A percentile compares a stretch with the other conserved stretches of the same genome.
These are phyloP conservation scores for Saxophila tyrrhenica DNA, from an alignment of 495 filamentous ascomycete species.

Conservation along the genomic window DNA sequence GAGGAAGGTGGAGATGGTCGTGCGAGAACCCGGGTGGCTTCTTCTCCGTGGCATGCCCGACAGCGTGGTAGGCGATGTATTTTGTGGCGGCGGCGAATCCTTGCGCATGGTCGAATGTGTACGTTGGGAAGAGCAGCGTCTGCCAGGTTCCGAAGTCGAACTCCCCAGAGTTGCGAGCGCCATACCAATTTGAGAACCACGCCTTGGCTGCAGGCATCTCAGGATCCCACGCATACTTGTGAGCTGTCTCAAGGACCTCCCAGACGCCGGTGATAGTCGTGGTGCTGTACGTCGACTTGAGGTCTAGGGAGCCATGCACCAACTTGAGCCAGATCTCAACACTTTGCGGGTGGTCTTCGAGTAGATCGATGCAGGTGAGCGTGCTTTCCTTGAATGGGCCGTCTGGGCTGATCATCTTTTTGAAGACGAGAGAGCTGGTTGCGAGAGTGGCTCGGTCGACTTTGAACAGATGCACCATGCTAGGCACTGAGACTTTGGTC, in stretches of 20 bases:
- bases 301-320: slow-evolving; percentile 1
- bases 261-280: slow-evolving; percentile 8
- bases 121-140: slow-evolving; percentile 4
- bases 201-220: neutral
- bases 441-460: slow-evolving; percentile 3
- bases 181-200: slow-evolving; percentile 12
- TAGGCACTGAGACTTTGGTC: neutral
- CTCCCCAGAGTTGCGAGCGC: neutral
- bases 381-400: slow-evolving; percentile 1
- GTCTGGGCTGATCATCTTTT: neutral
- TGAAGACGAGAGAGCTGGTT: neutral
- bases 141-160: neutral
- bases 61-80: slow-evolving; percentile 10
- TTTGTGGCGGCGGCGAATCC: slow-evolving; percentile 7
- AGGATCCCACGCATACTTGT: slow-evolving; percentile 8
- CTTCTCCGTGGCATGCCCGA: slow-evolving; percentile 6
- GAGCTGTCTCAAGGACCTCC: slow-evolving; percentile 5
- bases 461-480: slow-evolving; percentile 11
- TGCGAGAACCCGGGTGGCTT: slow-evolving; percentile 1
- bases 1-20: neutral
- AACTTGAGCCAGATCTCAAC: slow-evolving; percentile 9
- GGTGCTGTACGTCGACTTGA: neutral
- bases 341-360: neutral
- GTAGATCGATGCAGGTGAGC: slow-evolving; percentile 4
- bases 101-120: slow-evolving; percentile 10